phyloP scores from a whole-genome alignment of 2,329 filamentous ascomycete species.

The Lithohypha guttulata region DNA sequence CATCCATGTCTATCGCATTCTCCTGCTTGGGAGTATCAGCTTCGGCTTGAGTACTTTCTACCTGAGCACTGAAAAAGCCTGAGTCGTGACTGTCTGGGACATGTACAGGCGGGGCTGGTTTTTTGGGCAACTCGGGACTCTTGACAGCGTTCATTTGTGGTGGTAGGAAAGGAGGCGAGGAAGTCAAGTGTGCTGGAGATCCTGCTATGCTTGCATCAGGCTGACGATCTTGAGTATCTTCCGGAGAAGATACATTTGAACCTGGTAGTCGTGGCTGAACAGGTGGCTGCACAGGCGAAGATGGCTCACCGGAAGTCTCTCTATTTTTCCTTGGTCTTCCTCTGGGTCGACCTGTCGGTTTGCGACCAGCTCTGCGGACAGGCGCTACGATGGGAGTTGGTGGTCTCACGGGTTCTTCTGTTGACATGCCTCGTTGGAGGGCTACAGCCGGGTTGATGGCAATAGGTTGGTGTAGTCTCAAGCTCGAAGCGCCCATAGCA shows the following conservation, averaged over 20 bases:
- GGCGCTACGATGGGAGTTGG: conserved; percentile 34
- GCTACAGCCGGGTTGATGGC: conserved; percentile 31
- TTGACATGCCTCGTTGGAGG: conserved; percentile 20
- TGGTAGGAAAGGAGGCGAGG: conserved; percentile 79
- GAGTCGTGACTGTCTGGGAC: conserved; percentile 47
- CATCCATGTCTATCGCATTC: too few species aligned
- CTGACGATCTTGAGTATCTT: conserved; percentile 37
- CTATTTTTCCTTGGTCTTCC: conserved; percentile 46
- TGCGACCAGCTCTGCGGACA: conserved; percentile 13
- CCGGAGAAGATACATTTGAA: conserved; percentile 38
- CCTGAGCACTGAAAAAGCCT: conserved; percentile 67
- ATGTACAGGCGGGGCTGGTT: conserved; percentile 16
- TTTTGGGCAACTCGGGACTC: conserved; percentile 59
- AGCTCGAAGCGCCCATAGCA: conserved; percentile 78
- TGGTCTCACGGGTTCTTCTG: conserved; percentile 37
- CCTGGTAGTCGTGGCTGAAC: conserved; percentile 33
- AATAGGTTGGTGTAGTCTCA: conserved; percentile 72
- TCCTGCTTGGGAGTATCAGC: conserved; percentile 34
- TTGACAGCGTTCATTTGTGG: conserved; percentile 45
- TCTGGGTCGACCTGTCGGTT: conserved; percentile 16
- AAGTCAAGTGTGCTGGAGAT: conserved; percentile 74
- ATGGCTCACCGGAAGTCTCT: conserved; percentile 45
- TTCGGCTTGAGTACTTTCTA: conserved; percentile 4
- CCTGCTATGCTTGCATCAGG: conserved; percentile 35
- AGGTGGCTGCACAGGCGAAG: conserved; percentile 28